Percentiles rank a stretch among this genome's conserved stretches.
Conservation (phyloP, 2,329 filamentous ascomycete species). For the Metarhizium brunneum region DNA sequence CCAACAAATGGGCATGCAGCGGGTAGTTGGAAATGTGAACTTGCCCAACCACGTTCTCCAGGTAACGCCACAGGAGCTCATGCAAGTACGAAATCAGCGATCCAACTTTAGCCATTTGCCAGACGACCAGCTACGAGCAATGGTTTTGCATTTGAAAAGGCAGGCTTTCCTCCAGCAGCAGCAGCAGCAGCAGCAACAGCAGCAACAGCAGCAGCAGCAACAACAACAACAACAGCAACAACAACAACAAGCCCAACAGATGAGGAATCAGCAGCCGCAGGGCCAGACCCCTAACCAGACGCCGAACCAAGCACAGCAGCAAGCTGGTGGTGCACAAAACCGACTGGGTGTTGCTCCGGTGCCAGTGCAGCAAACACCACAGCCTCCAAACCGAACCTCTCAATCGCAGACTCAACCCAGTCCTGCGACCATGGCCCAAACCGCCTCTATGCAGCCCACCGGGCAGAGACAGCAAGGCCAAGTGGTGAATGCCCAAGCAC, state of each 20-base stretch:
- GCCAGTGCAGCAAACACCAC: slow-evolving; percentile 38
- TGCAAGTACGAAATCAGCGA: slow-evolving; percentile 18
- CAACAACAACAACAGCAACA: slow-evolving; percentile 19
- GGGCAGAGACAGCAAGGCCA: slow-evolving; percentile 20
- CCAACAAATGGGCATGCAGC: slow-evolving; percentile 17
- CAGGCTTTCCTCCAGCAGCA: slow-evolving; percentile 19
- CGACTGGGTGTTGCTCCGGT: slow-evolving; percentile 8
- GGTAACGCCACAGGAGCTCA: slow-evolving; percentile 23
- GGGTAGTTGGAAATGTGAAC: slow-evolving; percentile 13
- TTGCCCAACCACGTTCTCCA: slow-evolving; percentile 22
- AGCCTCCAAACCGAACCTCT: slow-evolving; percentile 32
- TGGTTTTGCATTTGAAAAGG: slow-evolving; percentile 25
- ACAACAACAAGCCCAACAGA: slow-evolving; percentile 13
- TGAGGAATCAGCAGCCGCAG: slow-evolving; percentile 13
- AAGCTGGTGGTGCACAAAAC: slow-evolving; percentile 3
- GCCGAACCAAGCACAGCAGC: slow-evolving; percentile 11
- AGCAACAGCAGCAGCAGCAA: slow-evolving; percentile 18
- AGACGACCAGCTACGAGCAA: slow-evolving; percentile 23
- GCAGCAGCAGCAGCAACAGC: slow-evolving; percentile 18
- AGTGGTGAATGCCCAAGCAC: slow-evolving; percentile 14
- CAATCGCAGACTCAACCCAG: slow-evolving; percentile 29
- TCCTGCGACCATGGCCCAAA: slow-evolving; percentile 35
- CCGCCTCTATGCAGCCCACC: slow-evolving; percentile 17
- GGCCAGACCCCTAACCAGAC: slow-evolving; percentile 9
- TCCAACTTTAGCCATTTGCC: slow-evolving; percentile 17